Percentiles rank a stretch among this genome's conserved stretches.
Evolutionary conservation across 2,329 filamentous ascomycete genomes (phyloP).

Genomic region (Aspergillus sp.): DNA sequence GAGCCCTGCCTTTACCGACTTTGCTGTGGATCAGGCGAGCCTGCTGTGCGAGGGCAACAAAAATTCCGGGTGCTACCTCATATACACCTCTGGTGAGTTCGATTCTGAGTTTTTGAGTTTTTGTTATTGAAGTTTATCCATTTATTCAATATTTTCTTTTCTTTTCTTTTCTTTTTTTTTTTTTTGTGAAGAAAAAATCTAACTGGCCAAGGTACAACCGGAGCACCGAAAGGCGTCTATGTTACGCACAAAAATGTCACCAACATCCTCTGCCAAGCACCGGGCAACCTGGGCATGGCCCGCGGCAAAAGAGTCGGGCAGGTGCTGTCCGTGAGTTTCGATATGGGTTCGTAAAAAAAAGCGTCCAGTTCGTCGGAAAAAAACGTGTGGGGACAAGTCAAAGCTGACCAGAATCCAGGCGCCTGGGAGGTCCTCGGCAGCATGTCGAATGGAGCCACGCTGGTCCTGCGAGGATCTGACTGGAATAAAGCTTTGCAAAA

Average conservation of each 20-base stretch:
- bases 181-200: no score
- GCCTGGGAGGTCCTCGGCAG: conserved; percentile 12
- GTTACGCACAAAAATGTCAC: conserved; percentile 11
- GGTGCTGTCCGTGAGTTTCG: conserved; percentile 12
- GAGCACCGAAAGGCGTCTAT: conserved; percentile 11
- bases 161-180: no score
- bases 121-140: no score
- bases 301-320: conserved; percentile 8
- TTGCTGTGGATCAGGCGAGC: neutral
- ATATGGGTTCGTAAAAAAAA: conserved; percentile 8
- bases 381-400: no score
- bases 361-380: no score
- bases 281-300: conserved; percentile 10
- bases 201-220: conserved; percentile 6
- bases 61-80: conserved; percentile 10
- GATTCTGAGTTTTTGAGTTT: no score
- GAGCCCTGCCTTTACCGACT: neutral
- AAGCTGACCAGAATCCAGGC: neutral
- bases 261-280: conserved; percentile 10
- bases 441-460: conserved; percentile 5
- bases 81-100: conserved; percentile 11
- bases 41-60: conserved; percentile 4
- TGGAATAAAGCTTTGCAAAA: conserved; percentile 7
- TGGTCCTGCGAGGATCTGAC: conserved; percentile 7
- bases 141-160: no score